Percentiles rank a stretch among this genome's conserved stretches.
Evolutionary conservation across 2,329 filamentous ascomycete species (phyloP).

Genomic region (Aureobasidium sp.): DNA sequence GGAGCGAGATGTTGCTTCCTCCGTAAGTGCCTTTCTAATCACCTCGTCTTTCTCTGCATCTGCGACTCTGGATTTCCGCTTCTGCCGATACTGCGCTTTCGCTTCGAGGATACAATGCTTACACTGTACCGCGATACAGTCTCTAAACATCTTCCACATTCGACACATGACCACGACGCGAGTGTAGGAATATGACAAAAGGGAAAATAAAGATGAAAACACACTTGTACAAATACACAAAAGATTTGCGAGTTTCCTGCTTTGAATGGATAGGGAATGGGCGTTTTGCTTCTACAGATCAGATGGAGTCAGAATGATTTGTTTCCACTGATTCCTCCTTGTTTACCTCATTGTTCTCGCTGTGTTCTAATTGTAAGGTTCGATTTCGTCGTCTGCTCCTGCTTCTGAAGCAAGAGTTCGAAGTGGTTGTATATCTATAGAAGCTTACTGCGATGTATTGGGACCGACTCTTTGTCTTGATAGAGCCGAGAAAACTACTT

Average conservation of each 20-base stretch:
- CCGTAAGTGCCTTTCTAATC: slow-evolving; percentile 31
- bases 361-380: too few species aligned
- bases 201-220: not conserved
- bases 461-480: too few species aligned
- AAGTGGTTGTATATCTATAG: too few species aligned
- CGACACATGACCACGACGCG: not conserved
- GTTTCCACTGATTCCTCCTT: not conserved
- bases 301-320: not conserved
- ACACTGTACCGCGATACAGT: not conserved
- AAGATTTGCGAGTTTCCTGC: not conserved
- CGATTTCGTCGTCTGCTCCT: too few species aligned
- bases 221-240: not conserved
- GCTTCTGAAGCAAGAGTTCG: too few species aligned
- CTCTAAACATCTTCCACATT: not conserved
- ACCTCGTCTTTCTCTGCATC: not conserved
- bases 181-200: not conserved
- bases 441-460: too few species aligned
- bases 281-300: not conserved
- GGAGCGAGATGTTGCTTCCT: slow-evolving; percentile 45
- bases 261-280: not conserved
- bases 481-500: too few species aligned
- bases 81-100: not conserved
- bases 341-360: not conserved
- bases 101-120: not conserved
- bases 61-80: not conserved